Evolutionary conservation across 176 grass and related monocot genomes (phyloP), one percentile per base, ranked within the genome.

Genomic region (Puccinellia tenuiflora): DNA sequence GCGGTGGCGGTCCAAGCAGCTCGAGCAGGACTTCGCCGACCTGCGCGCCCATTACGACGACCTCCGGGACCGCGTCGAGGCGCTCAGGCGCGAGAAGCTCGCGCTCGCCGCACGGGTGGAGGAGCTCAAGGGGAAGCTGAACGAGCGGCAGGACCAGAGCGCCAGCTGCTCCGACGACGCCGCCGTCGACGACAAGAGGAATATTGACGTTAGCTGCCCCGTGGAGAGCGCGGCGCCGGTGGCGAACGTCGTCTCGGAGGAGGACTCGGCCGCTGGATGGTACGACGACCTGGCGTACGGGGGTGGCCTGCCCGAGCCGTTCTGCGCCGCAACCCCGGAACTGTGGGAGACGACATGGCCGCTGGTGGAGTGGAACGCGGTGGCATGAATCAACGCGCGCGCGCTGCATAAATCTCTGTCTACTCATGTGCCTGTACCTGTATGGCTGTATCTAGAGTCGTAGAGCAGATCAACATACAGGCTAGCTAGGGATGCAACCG

Each of bases 1-100:
- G 7, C 74, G 96, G 64, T 96, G 93, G 87, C 90, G 92, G 50
- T 90, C 96, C 40, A 99, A 99, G 89, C 96, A 96, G 83, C 91
- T 99, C 4, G 93, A 96, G 89, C 65, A 83, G 70, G 93, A 99
- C 84, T 99, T 87, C 91, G 80, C 89, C 31, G 81, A 52, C 5
- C 89, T 99, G 67, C 86, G 85, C 45, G 38, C 47, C 25, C 50
- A 73, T 30, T 87, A 83, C 90, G 96, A 98, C 80, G 85, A 83
- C 34, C 74, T 90, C n/a, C 84, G 20, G 22, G 67, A 13, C 17
- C 54, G 79, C 53, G 85, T 91, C 75, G 75, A 92, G 37, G 1
- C 62, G 35, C 85, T 94, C 75, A 65, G 18, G 80, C 65, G 78
- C 7, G 90, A 92, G 1, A 92, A 92, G 55, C n/a, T 87, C 70